A percentile compares a stretch with the other conserved stretches of the same genome.
Evolutionary conservation across 768 basidiomycete species (phyloP).

Genomic region (Suillus paluster): DNA sequence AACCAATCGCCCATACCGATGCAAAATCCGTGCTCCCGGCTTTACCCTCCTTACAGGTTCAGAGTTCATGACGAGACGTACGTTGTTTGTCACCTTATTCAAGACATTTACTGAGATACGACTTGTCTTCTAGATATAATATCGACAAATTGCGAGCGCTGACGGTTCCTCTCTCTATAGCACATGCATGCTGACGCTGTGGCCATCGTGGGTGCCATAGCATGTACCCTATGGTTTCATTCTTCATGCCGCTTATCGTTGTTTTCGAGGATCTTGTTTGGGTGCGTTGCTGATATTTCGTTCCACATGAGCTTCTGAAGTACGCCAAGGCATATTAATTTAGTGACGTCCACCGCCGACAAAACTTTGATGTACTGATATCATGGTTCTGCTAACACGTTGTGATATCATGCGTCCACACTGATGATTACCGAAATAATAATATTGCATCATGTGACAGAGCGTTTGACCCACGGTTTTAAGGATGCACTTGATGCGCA

Average conservation of each 20-base stretch:
- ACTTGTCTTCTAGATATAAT: constrained; percentile 42
- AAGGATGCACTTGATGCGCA: too few relatives aligned
- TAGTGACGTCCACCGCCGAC: constrained; percentile 37
- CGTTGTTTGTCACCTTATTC: constrained; percentile 35
- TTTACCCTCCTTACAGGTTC: constrained; percentile 95
- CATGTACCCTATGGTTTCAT: constrained; percentile 37
- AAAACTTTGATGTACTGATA: constrained; percentile 14
- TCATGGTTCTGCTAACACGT: too few relatives aligned
- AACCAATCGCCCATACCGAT: constrained; percentile 93
- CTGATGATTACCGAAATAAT: neutral
- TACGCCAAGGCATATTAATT: neutral
- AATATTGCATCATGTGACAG: too few relatives aligned
- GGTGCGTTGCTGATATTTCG: constrained; percentile 54
- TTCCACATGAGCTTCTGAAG: neutral
- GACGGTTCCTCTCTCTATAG: constrained; percentile 39
- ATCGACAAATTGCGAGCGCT: neutral
- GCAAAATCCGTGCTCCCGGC: constrained; percentile 96
- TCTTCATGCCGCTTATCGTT: too few relatives aligned
- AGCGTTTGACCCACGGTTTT: too few relatives aligned
- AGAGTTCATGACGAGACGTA: constrained; percentile 98
- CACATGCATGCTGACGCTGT: constrained; percentile 95
- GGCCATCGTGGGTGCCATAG: constrained; percentile 97
- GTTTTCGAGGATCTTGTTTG: constrained; percentile 77
- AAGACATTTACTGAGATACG: constrained; percentile 10
- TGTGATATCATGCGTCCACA: neutral